Evolutionary conservation across 805 yeast species (phyloP).

Genomic region (Candida dajiaensis): DNA sequence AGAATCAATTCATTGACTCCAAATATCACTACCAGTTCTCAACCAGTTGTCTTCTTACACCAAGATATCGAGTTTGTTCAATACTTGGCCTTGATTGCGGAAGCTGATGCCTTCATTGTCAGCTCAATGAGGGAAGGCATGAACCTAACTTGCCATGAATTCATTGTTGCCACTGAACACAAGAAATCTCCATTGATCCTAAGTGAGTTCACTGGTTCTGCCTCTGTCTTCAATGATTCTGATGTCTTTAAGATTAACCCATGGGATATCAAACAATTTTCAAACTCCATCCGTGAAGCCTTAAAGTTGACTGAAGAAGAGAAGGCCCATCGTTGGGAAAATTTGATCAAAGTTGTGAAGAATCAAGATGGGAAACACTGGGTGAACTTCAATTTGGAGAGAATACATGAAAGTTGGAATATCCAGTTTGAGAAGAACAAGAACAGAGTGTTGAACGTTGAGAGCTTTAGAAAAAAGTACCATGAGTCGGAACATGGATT

Average conservation of each 20-base stretch:
- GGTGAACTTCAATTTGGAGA: constrained; percentile 53
- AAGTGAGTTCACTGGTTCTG: constrained; percentile 94
- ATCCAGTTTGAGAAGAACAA: constrained; percentile 38
- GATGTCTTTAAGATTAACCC: constrained; percentile 85
- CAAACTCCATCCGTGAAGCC: constrained; percentile 58
- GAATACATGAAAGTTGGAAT: constrained; percentile 48
- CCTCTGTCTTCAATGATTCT: constrained; percentile 57
- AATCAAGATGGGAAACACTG: constrained; percentile 70
- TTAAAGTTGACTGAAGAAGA: constrained; percentile 60
- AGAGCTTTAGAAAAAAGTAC: constrained; percentile 25
- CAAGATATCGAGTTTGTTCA: constrained; percentile 88
- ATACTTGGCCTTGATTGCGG: constrained; percentile 77
- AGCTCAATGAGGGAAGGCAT: constrained; percentile 94
- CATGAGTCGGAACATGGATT: constrained; percentile 13
- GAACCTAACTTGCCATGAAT: constrained; percentile 95
- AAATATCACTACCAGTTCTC: constrained; percentile 58
- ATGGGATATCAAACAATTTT: constrained; percentile 71
- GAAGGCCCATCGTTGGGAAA: constrained; percentile 54
- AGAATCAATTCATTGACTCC: constrained; percentile 76
- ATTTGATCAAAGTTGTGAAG: constrained; percentile 50
- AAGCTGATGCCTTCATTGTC: constrained; percentile 84
- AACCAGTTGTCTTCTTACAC: constrained; percentile 81
- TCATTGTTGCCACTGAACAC: constrained; percentile 64
- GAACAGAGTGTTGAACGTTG: constrained; percentile 27
- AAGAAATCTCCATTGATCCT: constrained; percentile 77